Conservation (phyloP, 768 basidiomycete genomes). For the Leccinellum albellum region DNA sequence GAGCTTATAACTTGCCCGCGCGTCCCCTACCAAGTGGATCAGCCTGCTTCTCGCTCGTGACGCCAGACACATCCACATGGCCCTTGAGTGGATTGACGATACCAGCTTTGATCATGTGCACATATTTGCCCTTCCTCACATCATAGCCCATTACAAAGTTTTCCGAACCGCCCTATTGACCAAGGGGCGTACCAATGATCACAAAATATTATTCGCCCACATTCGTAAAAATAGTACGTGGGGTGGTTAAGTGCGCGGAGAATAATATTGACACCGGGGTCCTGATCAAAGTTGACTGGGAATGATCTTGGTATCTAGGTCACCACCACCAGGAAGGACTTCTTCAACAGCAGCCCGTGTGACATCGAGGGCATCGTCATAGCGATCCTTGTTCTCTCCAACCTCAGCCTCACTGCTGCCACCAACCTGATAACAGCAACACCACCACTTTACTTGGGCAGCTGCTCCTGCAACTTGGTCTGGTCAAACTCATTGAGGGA, state of each 20-base stretch:
- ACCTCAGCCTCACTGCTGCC: slow-evolving; percentile 94
- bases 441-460: slow-evolving; percentile 94
- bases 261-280: slow-evolving; percentile 92
- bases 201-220: slow-evolving; percentile 93
- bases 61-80: slow-evolving; percentile 90
- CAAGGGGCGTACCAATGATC: slow-evolving; percentile 82
- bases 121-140: slow-evolving; percentile 86
- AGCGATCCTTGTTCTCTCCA: slow-evolving; percentile 98
- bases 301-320: slow-evolving; percentile 62
- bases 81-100: slow-evolving; percentile 97
- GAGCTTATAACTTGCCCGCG: no score
- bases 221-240: slow-evolving; percentile 86
- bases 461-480: slow-evolving; percentile 92
- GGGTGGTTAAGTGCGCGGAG: slow-evolving; percentile 81
- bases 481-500: slow-evolving; percentile 91
- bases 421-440: slow-evolving; percentile 98
- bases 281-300: slow-evolving; percentile 95
- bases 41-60: no score
- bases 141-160: slow-evolving; percentile 89
- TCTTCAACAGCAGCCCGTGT: slow-evolving; percentile 98
- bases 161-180: slow-evolving; percentile 64
- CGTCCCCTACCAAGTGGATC: no score
- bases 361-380: slow-evolving; percentile 94
- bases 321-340: slow-evolving; percentile 95
- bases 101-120: slow-evolving; percentile 91